These are phyloP conservation scores for Sugiyamaella paludigena DNA, from an alignment of 1,139 yeast species.

Conservation along the genomic window DNA sequence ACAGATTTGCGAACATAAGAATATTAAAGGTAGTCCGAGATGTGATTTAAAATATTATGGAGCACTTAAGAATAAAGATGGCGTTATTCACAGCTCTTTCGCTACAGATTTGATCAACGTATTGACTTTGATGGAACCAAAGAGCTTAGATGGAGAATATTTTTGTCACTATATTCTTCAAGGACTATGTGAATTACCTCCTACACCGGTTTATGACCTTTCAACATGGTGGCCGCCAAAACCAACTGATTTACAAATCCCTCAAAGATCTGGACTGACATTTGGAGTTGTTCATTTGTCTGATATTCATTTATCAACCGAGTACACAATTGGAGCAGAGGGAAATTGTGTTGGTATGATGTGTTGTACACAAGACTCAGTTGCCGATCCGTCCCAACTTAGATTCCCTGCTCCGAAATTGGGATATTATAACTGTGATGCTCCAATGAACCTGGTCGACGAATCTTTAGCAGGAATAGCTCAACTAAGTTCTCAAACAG, in stretches of 20 bases:
- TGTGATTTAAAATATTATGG: conserved; percentile 13
- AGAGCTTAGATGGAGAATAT: conserved; percentile 48
- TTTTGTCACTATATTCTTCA: conserved; percentile 51
- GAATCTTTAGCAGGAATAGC: conserved; percentile 44
- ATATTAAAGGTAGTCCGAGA: conserved; percentile 9
- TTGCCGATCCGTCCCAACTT: conserved; percentile 26
- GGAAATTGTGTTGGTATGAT: conserved; percentile 54
- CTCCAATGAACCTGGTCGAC: conserved; percentile 55
- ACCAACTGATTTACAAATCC: conserved; percentile 38
- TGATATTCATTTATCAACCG: conserved; percentile 61
- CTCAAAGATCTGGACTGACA: conserved; percentile 40
- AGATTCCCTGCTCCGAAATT: conserved; percentile 54
- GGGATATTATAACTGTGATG: conserved; percentile 62
- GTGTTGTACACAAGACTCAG: conserved; percentile 44
- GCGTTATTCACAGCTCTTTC: conserved; percentile 19
- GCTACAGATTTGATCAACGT: conserved; percentile 46
- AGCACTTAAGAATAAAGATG: background rate
- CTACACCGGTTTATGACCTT: conserved; percentile 44
- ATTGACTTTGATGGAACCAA: conserved; percentile 48
- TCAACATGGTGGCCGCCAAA: conserved; percentile 46
- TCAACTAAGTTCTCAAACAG: conserved; percentile 1
- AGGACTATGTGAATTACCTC: conserved; percentile 46
- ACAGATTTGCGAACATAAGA: conserved; percentile 16
- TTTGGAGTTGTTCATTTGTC: conserved; percentile 66
- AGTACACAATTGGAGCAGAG: conserved; percentile 58